These are phyloP conservation scores for Sarocladium kiliense DNA, from an alignment of 2,329 filamentous ascomycete species.

Conservation along the genomic window DNA sequence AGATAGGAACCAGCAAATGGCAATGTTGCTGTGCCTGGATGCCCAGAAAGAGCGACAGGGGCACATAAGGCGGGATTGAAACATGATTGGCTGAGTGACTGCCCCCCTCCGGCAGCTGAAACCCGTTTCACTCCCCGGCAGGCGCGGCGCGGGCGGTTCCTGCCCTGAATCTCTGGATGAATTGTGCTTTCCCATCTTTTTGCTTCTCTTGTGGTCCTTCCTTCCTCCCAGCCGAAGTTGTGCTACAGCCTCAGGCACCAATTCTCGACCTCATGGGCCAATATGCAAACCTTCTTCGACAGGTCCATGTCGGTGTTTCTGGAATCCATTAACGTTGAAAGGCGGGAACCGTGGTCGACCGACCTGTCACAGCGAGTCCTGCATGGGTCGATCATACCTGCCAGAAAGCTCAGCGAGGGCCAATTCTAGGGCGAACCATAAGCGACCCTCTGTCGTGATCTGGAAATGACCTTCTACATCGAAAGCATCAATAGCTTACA, in stretches of 20 bases:
- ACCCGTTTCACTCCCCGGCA: conserved; percentile 3
- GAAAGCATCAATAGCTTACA: too few species aligned
- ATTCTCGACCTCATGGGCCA: neutral
- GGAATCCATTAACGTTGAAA: too few species aligned
- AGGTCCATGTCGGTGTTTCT: too few species aligned
- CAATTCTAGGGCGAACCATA: too few species aligned
- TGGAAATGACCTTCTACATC: too few species aligned
- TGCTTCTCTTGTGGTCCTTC: neutral
- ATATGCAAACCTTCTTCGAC: too few species aligned
- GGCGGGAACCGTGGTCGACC: too few species aligned
- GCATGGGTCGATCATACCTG: neutral
- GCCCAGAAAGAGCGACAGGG: conserved; percentile 3
- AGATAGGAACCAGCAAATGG: neutral
- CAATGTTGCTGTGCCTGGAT: neutral
- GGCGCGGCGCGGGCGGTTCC: neutral
- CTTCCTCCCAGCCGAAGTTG: neutral
- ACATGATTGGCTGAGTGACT: neutral
- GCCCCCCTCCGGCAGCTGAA: neutral
- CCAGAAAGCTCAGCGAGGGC: neutral
- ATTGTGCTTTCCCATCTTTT: neutral
- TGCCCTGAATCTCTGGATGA: neutral
- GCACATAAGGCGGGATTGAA: neutral
- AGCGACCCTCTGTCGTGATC: too few species aligned
- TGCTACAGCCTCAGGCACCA: neutral
- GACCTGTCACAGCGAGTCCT: neutral